phyloP scores from a whole-genome alignment of 2,329 filamentous ascomycete species.

The Arthrocladium fulminans region DNA sequence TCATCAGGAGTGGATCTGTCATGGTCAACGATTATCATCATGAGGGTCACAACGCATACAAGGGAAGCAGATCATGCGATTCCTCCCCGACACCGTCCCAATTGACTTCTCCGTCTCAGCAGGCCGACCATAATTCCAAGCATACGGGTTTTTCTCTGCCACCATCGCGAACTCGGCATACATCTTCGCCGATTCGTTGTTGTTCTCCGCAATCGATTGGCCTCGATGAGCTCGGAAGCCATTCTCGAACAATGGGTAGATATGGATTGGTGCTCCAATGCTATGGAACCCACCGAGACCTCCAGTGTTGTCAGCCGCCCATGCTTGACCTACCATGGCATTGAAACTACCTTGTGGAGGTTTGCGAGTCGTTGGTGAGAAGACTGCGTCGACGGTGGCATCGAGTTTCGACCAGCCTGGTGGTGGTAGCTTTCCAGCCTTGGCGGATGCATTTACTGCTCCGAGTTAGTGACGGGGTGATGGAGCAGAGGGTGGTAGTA shows the following conservation, averaged over 20 bases:
- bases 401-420: slow-evolving; percentile 50
- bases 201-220: slow-evolving; percentile 49
- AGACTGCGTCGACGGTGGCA: slow-evolving; percentile 40
- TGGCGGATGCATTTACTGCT: slow-evolving; percentile 45
- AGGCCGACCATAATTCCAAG: slow-evolving; percentile 49
- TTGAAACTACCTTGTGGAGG: slow-evolving; percentile 32
- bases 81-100: slow-evolving; percentile 45
- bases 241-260: slow-evolving; percentile 61
- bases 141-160: slow-evolving; percentile 43
- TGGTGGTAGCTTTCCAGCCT: slow-evolving; percentile 46
- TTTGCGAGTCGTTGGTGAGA: slow-evolving; percentile 42
- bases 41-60: slow-evolving; percentile 38
- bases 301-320: slow-evolving; percentile 24
- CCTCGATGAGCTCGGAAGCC: slow-evolving; percentile 48
- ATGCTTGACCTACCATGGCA: neutral
- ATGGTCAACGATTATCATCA: slow-evolving; percentile 14
- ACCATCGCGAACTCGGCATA: slow-evolving; percentile 55
- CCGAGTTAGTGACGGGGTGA: neutral
- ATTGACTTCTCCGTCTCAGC: slow-evolving; percentile 44
- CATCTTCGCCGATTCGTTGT: slow-evolving; percentile 49
- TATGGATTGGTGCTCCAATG: slow-evolving; percentile 55
- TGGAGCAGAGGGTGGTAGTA: slow-evolving; percentile 12
- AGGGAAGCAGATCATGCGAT: slow-evolving; percentile 60
- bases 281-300: slow-evolving; percentile 49
- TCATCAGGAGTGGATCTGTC: slow-evolving; percentile 59